A percentile compares a stretch with the other conserved stretches of the same genome.
These are phyloP conservation scores for Colletotrichum gloeosporioides DNA, from an alignment of 2,329 filamentous ascomycete genomes.

Conservation along the genomic window DNA sequence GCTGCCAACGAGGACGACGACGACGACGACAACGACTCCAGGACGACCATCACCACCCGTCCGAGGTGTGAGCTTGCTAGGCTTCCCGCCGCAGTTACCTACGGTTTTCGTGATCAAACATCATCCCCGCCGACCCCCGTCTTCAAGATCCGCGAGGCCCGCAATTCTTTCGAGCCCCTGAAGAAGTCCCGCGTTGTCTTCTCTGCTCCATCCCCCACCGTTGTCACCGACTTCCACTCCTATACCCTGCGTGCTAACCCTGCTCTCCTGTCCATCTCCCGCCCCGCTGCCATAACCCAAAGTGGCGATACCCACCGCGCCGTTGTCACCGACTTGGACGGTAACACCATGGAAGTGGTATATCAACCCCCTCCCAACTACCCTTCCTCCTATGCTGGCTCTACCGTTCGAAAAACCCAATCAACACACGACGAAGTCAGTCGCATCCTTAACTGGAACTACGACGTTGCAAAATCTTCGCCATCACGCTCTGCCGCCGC, in stretches of 20 bases:
- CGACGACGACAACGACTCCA: neutral
- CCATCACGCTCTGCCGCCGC: neutral
- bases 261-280: slow-evolving; percentile 50
- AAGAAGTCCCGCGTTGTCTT: slow-evolving; percentile 64
- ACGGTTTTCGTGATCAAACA: slow-evolving; percentile 34
- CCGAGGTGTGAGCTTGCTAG: neutral
- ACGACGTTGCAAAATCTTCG: slow-evolving; percentile 40
- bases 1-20: neutral
- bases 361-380: slow-evolving; percentile 49
- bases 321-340: slow-evolving; percentile 79
- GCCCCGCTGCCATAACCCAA: slow-evolving; percentile 43
- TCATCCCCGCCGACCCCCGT: slow-evolving; percentile 38
- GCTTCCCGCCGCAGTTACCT: slow-evolving; percentile 42
- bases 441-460: slow-evolving; percentile 56
- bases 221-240: slow-evolving; percentile 75
- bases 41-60: neutral
- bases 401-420: slow-evolving; percentile 38
- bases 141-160: slow-evolving; percentile 51
- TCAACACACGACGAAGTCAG: slow-evolving; percentile 44
- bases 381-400: slow-evolving; percentile 36
- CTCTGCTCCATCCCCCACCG: slow-evolving; percentile 67
- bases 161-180: slow-evolving; percentile 42
- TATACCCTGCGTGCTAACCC: slow-evolving; percentile 68
- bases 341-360: slow-evolving; percentile 83
- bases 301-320: slow-evolving; percentile 44